These are phyloP conservation scores for Aureobasidium vineae DNA, from an alignment of 2,329 filamentous ascomycete species.

Conservation along the genomic window DNA sequence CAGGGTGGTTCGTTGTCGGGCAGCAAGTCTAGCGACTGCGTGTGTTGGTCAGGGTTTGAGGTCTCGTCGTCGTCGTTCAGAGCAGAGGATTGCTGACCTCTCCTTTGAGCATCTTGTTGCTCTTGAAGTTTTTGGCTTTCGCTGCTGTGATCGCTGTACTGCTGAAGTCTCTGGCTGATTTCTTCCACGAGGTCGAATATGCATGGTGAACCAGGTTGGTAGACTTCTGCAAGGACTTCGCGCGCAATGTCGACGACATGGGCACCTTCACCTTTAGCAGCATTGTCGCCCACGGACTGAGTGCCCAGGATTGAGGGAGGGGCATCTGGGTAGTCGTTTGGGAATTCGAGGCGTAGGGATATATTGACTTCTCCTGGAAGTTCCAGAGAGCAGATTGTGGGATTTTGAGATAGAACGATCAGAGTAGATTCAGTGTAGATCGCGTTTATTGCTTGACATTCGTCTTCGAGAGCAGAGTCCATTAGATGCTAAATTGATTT, in stretches of 20 bases:
- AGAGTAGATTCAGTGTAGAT: constrained; percentile 74
- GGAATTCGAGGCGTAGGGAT: constrained; percentile 63
- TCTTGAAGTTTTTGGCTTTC: constrained; percentile 31
- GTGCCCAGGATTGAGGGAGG: constrained; percentile 74
- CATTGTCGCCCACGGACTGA: constrained; percentile 68
- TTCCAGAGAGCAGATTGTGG: constrained; percentile 58
- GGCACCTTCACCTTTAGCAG: constrained; percentile 67
- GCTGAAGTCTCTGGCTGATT: constrained; percentile 37
- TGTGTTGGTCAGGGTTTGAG: constrained; percentile 35
- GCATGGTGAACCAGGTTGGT: constrained; percentile 72
- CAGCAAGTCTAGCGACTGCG: constrained; percentile 41
- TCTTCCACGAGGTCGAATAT: constrained; percentile 86
- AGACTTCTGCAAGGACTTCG: constrained; percentile 65
- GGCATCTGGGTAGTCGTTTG: constrained; percentile 68
- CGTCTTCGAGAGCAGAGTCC: constrained; percentile 57
- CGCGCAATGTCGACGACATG: constrained; percentile 68
- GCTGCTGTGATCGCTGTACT: constrained; percentile 31
- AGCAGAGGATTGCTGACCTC: constrained; percentile 32
- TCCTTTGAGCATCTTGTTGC: constrained; percentile 35
- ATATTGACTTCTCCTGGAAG: constrained; percentile 63
- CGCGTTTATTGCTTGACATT: constrained; percentile 77
- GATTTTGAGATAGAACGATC: constrained; percentile 25
- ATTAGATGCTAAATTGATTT: constrained; percentile 8
- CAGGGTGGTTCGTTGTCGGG: constrained; percentile 56
- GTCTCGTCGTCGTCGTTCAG: not conserved